These are phyloP conservation scores for Gaertneriomyces semiglobifer DNA, from an alignment of 192 early-diverging fungal species.

Conservation along the genomic window DNA sequence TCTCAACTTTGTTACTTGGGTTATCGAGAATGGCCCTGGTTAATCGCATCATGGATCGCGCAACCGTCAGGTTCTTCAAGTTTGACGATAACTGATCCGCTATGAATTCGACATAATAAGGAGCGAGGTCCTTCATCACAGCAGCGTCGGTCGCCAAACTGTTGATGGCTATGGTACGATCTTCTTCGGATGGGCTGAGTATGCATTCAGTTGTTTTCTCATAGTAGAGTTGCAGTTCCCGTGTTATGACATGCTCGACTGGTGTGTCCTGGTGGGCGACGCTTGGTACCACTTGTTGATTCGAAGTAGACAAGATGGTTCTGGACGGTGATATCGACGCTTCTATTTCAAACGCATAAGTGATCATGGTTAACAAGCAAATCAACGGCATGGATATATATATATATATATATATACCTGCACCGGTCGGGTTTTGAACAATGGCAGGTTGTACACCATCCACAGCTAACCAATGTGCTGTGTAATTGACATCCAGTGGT, in stretches of 20 bases:
- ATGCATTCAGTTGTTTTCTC: constrained; percentile 84
- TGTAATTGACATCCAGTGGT: constrained; percentile 83
- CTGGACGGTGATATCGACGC: too few relatives aligned
- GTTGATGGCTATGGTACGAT: constrained; percentile 75
- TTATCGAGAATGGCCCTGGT: constrained; percentile 79
- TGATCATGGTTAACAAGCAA: too few relatives aligned
- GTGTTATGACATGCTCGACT: constrained; percentile 87
- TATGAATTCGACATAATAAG: constrained; percentile 93
- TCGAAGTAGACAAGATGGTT: too few relatives aligned
- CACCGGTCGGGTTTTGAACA: constrained; percentile 88
- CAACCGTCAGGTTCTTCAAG: constrained; percentile 61
- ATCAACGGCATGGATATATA: too few relatives aligned
- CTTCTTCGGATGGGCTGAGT: constrained; percentile 59
- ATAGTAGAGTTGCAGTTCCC: constrained; percentile 91
- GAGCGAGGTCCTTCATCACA: constrained; percentile 80
- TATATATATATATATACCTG: constrained; percentile 36
- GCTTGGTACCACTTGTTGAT: too few relatives aligned
- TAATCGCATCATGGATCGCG: constrained; percentile 76
- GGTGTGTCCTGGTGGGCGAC: constrained; percentile 37
- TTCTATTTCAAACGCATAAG: too few relatives aligned
- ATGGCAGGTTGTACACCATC: constrained; percentile 98
- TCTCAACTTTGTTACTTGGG: constrained; percentile 85
- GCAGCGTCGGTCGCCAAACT: constrained; percentile 86
- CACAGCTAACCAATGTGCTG: constrained; percentile 74
- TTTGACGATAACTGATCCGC: constrained; percentile 61